Percentiles rank a stretch among this genome's conserved stretches.
Evolutionary conservation across 1,284 basidiomycete genomes (phyloP).

Genomic region (Pisolithus thermaeus): DNA sequence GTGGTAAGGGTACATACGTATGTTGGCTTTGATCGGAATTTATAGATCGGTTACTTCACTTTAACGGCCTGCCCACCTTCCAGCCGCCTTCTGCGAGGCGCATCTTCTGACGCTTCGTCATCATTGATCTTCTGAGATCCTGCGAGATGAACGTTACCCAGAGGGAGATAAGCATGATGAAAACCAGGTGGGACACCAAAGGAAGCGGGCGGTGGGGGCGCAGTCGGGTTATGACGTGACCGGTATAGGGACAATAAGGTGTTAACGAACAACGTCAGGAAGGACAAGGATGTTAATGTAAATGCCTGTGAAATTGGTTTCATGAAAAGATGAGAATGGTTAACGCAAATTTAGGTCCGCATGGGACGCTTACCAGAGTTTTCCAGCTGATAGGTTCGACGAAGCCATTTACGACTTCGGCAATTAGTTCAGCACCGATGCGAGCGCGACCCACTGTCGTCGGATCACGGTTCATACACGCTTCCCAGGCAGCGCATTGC

Average conservation of each 20-base stretch:
- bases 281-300: slow-evolving; percentile 71
- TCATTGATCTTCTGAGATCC: slow-evolving; percentile 29
- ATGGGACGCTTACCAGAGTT: slow-evolving; percentile 63
- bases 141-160: slow-evolving; percentile 43
- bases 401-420: slow-evolving; percentile 94
- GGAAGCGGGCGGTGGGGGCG: slow-evolving; percentile 24
- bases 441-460: slow-evolving; percentile 83
- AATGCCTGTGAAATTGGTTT: slow-evolving; percentile 51
- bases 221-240: slow-evolving; percentile 45
- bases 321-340: slow-evolving; percentile 7
- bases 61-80: slow-evolving; percentile 58
- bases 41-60: slow-evolving; percentile 38
- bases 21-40: neutral
- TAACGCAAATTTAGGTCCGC: slow-evolving; percentile 8
- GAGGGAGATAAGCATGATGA: slow-evolving; percentile 43
- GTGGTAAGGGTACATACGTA: neutral
- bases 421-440: slow-evolving; percentile 91
- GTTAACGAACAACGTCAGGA: slow-evolving; percentile 81
- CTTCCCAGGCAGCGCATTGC: slow-evolving; percentile 85
- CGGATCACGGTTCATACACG: slow-evolving; percentile 95
- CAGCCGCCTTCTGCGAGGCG: slow-evolving; percentile 54
- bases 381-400: slow-evolving; percentile 98
- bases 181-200: slow-evolving; percentile 43
- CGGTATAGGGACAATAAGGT: slow-evolving; percentile 73
- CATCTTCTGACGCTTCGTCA: slow-evolving; percentile 41